These are phyloP conservation scores for Ustilago nuda DNA, from an alignment of 1,284 basidiomycete genomes.

Conservation along the genomic window DNA sequence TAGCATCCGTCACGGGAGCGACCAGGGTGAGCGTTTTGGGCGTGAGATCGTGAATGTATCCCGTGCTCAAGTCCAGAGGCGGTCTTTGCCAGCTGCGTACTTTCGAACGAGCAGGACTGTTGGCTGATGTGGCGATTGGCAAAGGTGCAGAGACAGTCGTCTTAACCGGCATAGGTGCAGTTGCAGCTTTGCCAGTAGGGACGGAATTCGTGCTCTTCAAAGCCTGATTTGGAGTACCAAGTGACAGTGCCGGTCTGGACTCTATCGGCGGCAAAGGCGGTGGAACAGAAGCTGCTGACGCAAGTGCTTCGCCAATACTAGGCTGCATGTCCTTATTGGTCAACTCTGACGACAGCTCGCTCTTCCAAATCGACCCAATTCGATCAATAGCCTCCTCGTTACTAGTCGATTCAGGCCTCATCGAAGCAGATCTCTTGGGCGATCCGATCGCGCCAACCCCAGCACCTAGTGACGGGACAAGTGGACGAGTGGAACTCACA, in stretches of 20 bases:
- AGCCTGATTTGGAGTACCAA: neutral
- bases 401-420: constrained; percentile 25
- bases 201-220: constrained; percentile 6
- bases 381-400: constrained; percentile 50
- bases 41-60: constrained; percentile 35
- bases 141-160: constrained; percentile 2
- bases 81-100: constrained; percentile 47
- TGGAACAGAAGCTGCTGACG: constrained; percentile 25
- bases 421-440: constrained; percentile 22
- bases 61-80: constrained; percentile 36
- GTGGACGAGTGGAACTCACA: constrained; percentile 14
- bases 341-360: constrained; percentile 50
- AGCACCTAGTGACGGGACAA: constrained; percentile 13
- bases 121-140: constrained; percentile 1
- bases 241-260: neutral
- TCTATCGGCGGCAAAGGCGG: constrained; percentile 59
- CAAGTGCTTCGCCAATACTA: constrained; percentile 42
- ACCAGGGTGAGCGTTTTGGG: constrained; percentile 41
- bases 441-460: constrained; percentile 6
- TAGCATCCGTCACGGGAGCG: constrained; percentile 12
- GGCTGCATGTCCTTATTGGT: constrained; percentile 39
- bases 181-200: constrained; percentile 1
- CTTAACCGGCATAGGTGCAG: neutral
- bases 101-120: constrained; percentile 31
- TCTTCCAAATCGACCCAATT: constrained; percentile 55